phyloP scores from a whole-genome alignment of 768 basidiomycete species.

The Mycena rosella region DNA sequence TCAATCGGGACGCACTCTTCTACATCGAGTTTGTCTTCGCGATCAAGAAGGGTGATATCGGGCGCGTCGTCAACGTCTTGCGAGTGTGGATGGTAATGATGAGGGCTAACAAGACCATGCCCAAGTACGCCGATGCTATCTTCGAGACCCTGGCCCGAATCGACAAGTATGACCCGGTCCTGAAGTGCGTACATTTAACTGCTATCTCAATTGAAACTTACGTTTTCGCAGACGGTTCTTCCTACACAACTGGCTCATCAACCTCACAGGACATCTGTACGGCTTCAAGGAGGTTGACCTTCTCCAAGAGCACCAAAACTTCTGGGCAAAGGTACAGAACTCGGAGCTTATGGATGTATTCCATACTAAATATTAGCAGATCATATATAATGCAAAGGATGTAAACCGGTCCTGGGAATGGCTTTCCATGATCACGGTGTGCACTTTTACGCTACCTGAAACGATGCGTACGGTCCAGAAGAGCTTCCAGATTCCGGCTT shows the following conservation, averaged over 20 bases:
- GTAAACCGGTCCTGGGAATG: constrained; percentile 30
- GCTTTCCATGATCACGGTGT: constrained; percentile 35
- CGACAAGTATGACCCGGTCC: neutral
- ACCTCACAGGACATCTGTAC: constrained; percentile 20
- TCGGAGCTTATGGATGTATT: neutral
- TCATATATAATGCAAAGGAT: constrained; percentile 30
- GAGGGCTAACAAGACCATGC: constrained; percentile 33
- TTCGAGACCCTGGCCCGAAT: constrained; percentile 16
- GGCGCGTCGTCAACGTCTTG: constrained; percentile 35
- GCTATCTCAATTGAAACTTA: neutral
- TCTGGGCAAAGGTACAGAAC: constrained; percentile 31
- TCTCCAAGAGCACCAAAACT: constrained; percentile 28
- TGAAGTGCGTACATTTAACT: constrained; percentile 2
- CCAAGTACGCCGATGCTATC: constrained; percentile 39
- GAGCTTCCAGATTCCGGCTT: constrained; percentile 22
- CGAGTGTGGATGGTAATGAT: constrained; percentile 36
- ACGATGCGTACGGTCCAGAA: constrained; percentile 31
- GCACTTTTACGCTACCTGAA: constrained; percentile 31
- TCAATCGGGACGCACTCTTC: constrained; percentile 37
- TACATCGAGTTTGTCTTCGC: constrained; percentile 35
- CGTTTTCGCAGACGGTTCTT: constrained; percentile 18
- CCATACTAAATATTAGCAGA: neutral
- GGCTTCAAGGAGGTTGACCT: constrained; percentile 39
- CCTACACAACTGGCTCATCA: constrained; percentile 38
- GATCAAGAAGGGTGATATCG: constrained; percentile 42